These are phyloP conservation scores for Aspergillus terreus DNA, from an alignment of 2,329 filamentous ascomycete genomes.

Conservation along the genomic window DNA sequence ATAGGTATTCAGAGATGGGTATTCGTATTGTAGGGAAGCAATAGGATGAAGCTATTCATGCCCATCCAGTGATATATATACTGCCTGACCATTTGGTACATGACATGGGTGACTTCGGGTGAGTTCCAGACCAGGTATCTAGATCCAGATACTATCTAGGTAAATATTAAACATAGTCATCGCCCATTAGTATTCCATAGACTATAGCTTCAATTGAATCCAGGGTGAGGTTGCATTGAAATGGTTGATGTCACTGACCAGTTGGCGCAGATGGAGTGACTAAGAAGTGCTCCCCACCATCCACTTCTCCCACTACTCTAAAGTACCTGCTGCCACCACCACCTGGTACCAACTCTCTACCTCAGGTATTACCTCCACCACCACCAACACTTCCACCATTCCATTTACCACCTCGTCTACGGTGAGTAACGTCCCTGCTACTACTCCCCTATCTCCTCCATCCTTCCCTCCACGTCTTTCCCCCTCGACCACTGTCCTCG, in stretches of 20 bases:
- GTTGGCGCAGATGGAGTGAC: slow-evolving; percentile 11
- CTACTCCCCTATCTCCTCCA: slow-evolving; percentile 11
- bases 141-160: too few relatives aligned
- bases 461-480: slow-evolving; percentile 1
- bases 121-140: too few relatives aligned
- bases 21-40: too few relatives aligned
- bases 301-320: slow-evolving; percentile 8
- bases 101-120: too few relatives aligned
- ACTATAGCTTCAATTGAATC: too few relatives aligned
- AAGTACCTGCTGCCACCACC: not conserved
- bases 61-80: too few relatives aligned
- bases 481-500: slow-evolving; percentile 9
- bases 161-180: too few relatives aligned
- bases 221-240: not conserved
- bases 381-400: slow-evolving; percentile 11
- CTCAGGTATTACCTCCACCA: slow-evolving; percentile 8
- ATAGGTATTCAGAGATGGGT: too few relatives aligned
- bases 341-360: too few relatives aligned
- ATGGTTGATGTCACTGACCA: slow-evolving; percentile 20
- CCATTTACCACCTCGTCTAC: not conserved
- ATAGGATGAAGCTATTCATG: too few relatives aligned
- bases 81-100: too few relatives aligned
- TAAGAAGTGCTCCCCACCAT: slow-evolving; percentile 12
- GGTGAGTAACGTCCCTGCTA: not conserved
- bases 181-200: too few relatives aligned